A percentile compares a stretch with the other conserved stretches of the same genome.
Conservation (phyloP, 768 basidiomycete genomes). For the Lactarius indigo region DNA sequence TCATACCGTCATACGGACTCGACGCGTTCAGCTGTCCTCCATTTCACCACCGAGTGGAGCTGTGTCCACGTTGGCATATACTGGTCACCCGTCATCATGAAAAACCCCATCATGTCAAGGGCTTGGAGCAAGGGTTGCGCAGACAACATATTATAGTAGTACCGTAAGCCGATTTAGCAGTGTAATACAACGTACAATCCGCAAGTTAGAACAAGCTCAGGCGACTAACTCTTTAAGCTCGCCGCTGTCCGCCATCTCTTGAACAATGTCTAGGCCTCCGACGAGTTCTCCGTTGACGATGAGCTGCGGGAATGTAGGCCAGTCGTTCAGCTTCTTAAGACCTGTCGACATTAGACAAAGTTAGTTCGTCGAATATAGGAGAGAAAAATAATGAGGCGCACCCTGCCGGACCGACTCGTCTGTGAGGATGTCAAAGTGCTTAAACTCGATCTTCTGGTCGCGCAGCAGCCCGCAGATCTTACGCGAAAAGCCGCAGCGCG, state of each 20-base stretch:
- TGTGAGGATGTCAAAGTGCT: slow-evolving; percentile 24
- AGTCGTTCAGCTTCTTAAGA: slow-evolving; percentile 58
- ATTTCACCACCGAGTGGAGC: too few relatives aligned
- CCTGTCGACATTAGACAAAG: slow-evolving; percentile 29
- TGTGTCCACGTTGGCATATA: too few relatives aligned
- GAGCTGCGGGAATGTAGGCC: slow-evolving; percentile 63
- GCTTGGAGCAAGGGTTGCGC: not conserved
- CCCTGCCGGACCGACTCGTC: not conserved
- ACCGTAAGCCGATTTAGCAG: not conserved
- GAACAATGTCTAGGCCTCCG: slow-evolving; percentile 91
- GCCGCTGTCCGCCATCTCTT: slow-evolving; percentile 80
- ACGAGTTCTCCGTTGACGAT: slow-evolving; percentile 89
- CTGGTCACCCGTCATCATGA: not conserved
- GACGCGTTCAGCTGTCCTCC: too few relatives aligned
- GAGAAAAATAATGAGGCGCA: slow-evolving; percentile 12
- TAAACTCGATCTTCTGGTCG: slow-evolving; percentile 47
- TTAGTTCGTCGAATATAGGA: not conserved
- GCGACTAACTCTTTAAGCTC: slow-evolving; percentile 56
- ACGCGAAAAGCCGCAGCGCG: slow-evolving; percentile 62
- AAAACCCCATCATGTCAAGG: not conserved
- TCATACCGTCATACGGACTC: too few relatives aligned
- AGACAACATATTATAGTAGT: not conserved
- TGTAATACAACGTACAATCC: not conserved
- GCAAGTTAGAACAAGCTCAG: not conserved
- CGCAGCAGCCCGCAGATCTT: slow-evolving; percentile 51